phyloP scores from a whole-genome alignment of 2,329 filamentous ascomycete genomes.

The Coniochaeta ligniaria region DNA sequence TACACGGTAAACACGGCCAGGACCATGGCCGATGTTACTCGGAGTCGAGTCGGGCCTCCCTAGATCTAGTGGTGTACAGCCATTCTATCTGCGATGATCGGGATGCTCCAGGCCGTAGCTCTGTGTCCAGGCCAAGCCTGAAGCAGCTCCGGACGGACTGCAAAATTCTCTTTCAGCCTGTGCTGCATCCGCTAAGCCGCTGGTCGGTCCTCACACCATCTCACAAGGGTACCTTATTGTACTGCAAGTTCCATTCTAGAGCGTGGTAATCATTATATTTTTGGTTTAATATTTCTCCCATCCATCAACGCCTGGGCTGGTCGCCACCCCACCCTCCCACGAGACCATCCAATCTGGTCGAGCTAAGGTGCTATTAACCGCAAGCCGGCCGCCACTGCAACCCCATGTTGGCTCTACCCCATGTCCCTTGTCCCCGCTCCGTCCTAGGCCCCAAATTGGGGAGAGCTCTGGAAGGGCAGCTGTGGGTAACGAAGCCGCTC shows the following conservation, averaged over 20 bases:
- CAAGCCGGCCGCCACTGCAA: background rate
- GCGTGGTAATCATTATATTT: background rate
- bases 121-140: background rate
- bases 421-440: conserved; percentile 1
- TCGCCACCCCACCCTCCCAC: background rate
- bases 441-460: background rate
- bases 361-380: conserved; percentile 1
- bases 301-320: background rate
- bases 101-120: background rate
- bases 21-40: background rate
- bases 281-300: background rate
- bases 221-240: background rate
- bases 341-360: conserved; percentile 1
- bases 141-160: conserved; percentile 18
- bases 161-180: conserved; percentile 10
- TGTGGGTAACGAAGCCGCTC: background rate
- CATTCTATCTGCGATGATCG: background rate
- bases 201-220: conserved; percentile 1
- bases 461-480: conserved; percentile 1
- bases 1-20: background rate
- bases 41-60: background rate
- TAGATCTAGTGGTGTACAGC: background rate
- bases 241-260: background rate
- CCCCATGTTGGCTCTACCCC: background rate
- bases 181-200: background rate